Evolutionary conservation across 1,284 basidiomycete species (phyloP), one percentile per base, ranked within the genome.

Genomic region (Tylopilus sp.): DNA sequence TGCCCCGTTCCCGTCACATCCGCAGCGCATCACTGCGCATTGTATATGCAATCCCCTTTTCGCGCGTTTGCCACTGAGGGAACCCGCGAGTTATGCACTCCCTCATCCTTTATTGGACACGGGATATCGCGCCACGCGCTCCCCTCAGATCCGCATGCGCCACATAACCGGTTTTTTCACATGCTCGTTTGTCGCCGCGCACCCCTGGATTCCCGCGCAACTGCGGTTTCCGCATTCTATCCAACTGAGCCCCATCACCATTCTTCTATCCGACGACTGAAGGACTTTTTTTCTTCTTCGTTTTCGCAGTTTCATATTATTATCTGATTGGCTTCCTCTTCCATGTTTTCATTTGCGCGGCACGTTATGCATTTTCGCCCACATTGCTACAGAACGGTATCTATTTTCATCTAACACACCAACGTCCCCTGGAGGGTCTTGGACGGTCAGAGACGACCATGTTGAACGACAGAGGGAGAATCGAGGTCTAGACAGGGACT

Each of bases 351-450:
- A 55, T 56, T 52, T 48, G 33, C 49, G 50, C 55, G 51, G 48
- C 64, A 51, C 63, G 37, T 50, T 51, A 63, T 67, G 63, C 64
- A 62, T 65, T 44, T 19, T 25, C 59, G 60, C 26, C 42, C 59
- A 65, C 65, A 63, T 49, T 49, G 16, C 61, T 58, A 62, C 54
- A 59, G 51, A 55, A 59, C 51, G 54, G 28, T 67, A 67, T 67
- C 51, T 63, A 67, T 66, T 63, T 52, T 64, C 63, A 67, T 53
- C 53, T 55, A 66, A 59, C 53, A 6, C 42, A 35, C 41, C 13
- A 33, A 50, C 12, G 31, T 58, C 65, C 57, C 65, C 65, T 25
- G 65, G 65, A 28, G 60, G 63, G 64, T 25, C 44, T 46, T 44
- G 46, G 35, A 46, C 47, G 48, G 56, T 56, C 48, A 43, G 7